Percentiles rank a stretch among this genome's conserved stretches.
Conservation (phyloP, 768 basidiomycete genomes). For the Boletus pseudo-olivaceus region DNA sequence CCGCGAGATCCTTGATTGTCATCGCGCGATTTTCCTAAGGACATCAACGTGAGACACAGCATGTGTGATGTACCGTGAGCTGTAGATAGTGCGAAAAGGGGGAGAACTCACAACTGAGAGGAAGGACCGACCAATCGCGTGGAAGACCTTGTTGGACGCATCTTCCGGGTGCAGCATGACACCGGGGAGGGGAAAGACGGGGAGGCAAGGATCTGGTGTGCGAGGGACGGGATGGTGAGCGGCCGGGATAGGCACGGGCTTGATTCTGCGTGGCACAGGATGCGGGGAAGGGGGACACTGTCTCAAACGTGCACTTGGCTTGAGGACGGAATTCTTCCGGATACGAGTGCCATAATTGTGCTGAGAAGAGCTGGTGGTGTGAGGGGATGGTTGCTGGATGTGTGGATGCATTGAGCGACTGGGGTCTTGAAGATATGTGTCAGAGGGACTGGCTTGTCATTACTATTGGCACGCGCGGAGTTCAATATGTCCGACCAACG, state of each 20-base stretch:
- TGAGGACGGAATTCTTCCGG: conserved; percentile 49
- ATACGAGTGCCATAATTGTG: conserved; percentile 55
- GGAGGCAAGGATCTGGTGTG: conserved; percentile 21
- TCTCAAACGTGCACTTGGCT: conserved; percentile 49
- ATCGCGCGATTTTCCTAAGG: conserved; percentile 73
- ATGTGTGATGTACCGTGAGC: conserved; percentile 19
- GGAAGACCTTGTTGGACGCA: conserved; percentile 65
- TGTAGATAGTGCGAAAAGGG: conserved; percentile 5
- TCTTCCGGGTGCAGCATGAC: conserved; percentile 74
- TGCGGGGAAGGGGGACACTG: conserved; percentile 41
- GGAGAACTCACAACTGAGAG: conserved; percentile 62
- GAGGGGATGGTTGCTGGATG: conserved; percentile 12
- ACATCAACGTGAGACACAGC: conserved; percentile 8
- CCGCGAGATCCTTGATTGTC: conserved; percentile 83
- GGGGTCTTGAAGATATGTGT: conserved; percentile 12
- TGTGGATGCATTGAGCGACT: conserved; percentile 13
- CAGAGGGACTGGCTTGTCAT: conserved; percentile 19
- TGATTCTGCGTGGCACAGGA: conserved; percentile 32
- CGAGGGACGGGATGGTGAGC: conserved; percentile 18
- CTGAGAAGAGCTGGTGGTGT: conserved; percentile 7
- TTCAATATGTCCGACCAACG: conserved; percentile 30
- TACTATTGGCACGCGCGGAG: conserved; percentile 10
- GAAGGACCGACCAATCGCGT: conserved; percentile 69
- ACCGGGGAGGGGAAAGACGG: conserved; percentile 57
- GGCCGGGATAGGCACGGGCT: conserved; percentile 26